Percentiles rank a stretch among this genome's conserved stretches.
Conservation (phyloP, 345 rosid genomes). For the Kandelia obovata region DNA sequence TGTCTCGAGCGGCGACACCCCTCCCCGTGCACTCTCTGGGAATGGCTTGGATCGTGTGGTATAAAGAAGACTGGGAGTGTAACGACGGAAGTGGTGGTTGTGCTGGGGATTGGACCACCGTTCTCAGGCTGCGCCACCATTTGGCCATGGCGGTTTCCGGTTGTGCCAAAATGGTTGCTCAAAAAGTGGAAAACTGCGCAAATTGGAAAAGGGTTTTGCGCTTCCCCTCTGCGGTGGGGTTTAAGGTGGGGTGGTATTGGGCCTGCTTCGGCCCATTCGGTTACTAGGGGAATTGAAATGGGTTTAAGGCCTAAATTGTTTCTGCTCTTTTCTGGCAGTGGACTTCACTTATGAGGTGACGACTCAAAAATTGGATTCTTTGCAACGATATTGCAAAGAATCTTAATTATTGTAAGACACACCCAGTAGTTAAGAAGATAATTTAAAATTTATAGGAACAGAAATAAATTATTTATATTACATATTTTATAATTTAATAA, state of each 20-base stretch:
- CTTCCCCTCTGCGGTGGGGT: too few relatives aligned
- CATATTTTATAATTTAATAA: too few relatives aligned
- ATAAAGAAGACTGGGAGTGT: constrained; percentile 26
- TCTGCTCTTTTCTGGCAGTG: too few relatives aligned
- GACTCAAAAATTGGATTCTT: too few relatives aligned
- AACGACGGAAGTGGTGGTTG: constrained; percentile 8
- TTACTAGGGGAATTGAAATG: background rate
- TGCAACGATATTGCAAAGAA: too few relatives aligned
- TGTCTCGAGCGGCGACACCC: constrained; percentile 51
- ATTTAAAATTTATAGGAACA: too few relatives aligned
- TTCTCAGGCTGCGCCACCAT: constrained; percentile 50
- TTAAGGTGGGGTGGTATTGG: background rate
- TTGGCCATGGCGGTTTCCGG: constrained; percentile 28
- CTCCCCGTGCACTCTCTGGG: constrained; percentile 65
- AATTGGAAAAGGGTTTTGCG: background rate
- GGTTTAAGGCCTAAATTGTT: background rate
- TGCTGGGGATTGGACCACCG: constrained; percentile 26
- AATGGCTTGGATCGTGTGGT: constrained; percentile 73
- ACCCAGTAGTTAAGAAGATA: too few relatives aligned
- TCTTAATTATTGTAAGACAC: too few relatives aligned
- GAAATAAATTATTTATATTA: too few relatives aligned
- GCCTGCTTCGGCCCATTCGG: background rate
- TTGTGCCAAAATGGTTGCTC: too few relatives aligned
- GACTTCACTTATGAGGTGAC: too few relatives aligned
- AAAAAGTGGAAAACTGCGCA: background rate